Conservation (phyloP, 106 monocot species). For the Dendrobium nobile region DNA sequence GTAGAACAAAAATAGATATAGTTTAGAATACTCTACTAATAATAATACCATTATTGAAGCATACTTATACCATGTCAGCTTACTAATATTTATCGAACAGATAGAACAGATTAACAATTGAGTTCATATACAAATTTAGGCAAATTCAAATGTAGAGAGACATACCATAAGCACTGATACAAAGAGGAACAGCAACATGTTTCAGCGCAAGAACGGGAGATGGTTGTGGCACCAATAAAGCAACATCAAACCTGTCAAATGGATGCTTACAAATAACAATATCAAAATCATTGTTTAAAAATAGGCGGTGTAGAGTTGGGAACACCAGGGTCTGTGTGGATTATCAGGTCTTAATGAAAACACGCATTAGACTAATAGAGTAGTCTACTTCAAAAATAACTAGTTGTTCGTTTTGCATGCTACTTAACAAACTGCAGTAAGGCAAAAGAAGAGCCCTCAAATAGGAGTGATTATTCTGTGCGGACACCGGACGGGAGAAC, state of each 20-base stretch:
- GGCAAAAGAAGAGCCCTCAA: conserved; percentile 82
- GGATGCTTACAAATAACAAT: neutral
- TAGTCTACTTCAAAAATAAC: neutral
- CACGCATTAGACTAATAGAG: neutral
- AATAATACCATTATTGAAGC: neutral
- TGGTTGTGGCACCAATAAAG: conserved; percentile 50
- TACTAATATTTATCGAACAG: neutral
- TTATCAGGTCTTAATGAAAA: neutral
- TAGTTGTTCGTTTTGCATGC: neutral
- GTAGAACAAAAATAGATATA: neutral
- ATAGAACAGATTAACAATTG: neutral
- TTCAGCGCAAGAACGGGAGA: conserved; percentile 64
- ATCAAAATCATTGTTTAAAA: neutral
- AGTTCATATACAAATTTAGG: neutral
- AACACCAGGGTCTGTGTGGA: neutral
- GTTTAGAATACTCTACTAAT: neutral
- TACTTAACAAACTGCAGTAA: conserved; percentile 69
- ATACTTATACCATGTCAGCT: neutral
- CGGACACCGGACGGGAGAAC: neutral
- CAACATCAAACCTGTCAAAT: conserved; percentile 69
- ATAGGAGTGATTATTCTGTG: no score
- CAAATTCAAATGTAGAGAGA: conserved; percentile 1
- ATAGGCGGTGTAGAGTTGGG: neutral
- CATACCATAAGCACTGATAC: conserved; percentile 18
- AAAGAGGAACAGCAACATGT: conserved; percentile 45